Conservation (phyloP, 2,329 filamentous ascomycete species). For the Trichoderma afroharzianum region DNA sequence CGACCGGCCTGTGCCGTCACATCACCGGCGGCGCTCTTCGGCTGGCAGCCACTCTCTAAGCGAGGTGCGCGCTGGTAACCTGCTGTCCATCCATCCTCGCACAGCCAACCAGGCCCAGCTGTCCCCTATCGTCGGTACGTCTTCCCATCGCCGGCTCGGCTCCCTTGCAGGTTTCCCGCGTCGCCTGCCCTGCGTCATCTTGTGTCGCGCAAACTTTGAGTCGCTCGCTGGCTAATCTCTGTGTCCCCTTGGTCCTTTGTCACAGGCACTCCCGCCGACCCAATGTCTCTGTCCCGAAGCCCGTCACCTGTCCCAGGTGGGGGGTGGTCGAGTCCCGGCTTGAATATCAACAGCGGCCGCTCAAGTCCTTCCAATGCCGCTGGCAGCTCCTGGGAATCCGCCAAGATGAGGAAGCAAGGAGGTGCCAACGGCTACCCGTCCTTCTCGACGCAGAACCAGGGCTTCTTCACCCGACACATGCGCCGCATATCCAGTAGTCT, state of each 20-base stretch:
- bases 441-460: conserved; percentile 75
- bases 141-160: conserved; percentile 1
- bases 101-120: conserved; percentile 35
- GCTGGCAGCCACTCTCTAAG: conserved; percentile 32
- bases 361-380: conserved; percentile 61
- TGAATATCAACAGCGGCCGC: conserved; percentile 68
- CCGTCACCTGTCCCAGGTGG: conserved; percentile 80
- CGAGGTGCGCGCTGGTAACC: conserved; percentile 30
- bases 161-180: conserved; percentile 8
- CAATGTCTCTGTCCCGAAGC: conserved; percentile 83
- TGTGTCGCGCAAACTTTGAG: conserved; percentile 20
- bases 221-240: conserved; percentile 27
- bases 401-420: conserved; percentile 71
- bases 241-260: conserved; percentile 20
- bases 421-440: conserved; percentile 72
- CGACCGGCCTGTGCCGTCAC: conserved; percentile 45
- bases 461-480: conserved; percentile 84
- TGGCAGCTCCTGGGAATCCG: conserved; percentile 69
- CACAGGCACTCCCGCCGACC: conserved; percentile 52
- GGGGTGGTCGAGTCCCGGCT: conserved; percentile 82
- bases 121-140: conserved; percentile 56
- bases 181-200: conserved; percentile 14
- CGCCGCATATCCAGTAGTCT: conserved; percentile 75
- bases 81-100: conserved; percentile 31
- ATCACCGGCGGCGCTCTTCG: conserved; percentile 51